These are phyloP conservation scores for Ogataea trehalophila DNA, from an alignment of 805 yeast genomes.

Conservation along the genomic window DNA sequence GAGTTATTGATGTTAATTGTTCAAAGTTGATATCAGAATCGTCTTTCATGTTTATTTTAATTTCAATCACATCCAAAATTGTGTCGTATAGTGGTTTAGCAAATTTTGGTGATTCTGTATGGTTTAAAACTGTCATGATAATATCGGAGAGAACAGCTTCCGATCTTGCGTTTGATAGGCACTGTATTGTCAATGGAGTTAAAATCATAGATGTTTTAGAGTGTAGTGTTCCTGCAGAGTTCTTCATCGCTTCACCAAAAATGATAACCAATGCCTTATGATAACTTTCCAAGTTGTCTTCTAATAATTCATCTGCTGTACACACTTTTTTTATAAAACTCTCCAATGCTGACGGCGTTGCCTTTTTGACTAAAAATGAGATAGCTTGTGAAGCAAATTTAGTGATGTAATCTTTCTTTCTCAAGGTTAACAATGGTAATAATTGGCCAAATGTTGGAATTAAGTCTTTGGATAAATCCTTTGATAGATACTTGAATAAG, in stretches of 20 bases:
- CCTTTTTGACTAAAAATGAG: conserved; percentile 74
- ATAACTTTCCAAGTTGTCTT: conserved; percentile 38
- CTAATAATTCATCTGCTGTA: conserved; percentile 26
- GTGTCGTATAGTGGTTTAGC: conserved; percentile 41
- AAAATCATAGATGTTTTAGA: conserved; percentile 59
- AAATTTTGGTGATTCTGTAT: conserved; percentile 43
- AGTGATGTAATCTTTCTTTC: conserved; percentile 57
- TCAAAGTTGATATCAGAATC: conserved; percentile 7
- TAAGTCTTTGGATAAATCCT: conserved; percentile 56
- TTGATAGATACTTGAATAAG: conserved; percentile 80
- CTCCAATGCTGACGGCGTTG: conserved; percentile 43
- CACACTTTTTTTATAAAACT: conserved; percentile 40
- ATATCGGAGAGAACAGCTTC: conserved; percentile 55
- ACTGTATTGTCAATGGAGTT: conserved; percentile 26
- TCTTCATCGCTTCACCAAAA: conserved; percentile 68
- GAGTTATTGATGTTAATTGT: conserved; percentile 30
- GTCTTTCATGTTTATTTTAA: conserved; percentile 7
- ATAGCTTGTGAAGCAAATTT: conserved; percentile 89
- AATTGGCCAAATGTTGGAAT: conserved; percentile 63
- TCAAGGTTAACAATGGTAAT: conserved; percentile 57
- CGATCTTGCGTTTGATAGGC: conserved; percentile 20
- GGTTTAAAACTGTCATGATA: conserved; percentile 46
- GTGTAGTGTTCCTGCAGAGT: conserved; percentile 69
- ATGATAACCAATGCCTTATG: conserved; percentile 55
- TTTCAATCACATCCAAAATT: conserved; percentile 19